Conservation (phyloP, 2,329 filamentous ascomycete genomes). For the Fusarium tupiense region DNA sequence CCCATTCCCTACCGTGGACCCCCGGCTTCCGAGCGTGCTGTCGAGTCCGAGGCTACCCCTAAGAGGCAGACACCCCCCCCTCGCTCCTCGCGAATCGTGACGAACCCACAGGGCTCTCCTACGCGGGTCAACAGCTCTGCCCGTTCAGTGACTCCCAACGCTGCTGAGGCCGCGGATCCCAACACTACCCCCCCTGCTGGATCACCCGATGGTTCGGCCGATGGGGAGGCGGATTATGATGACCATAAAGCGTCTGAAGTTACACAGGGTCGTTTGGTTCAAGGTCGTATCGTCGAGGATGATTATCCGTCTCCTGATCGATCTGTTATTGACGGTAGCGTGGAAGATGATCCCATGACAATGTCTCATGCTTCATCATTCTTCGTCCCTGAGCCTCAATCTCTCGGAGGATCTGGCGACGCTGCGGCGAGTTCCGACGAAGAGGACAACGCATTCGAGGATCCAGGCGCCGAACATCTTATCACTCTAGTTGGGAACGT, state of each 20-base stretch:
- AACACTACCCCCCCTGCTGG: conserved; percentile 36
- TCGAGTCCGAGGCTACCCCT: conserved; percentile 32
- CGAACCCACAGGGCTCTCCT: conserved; percentile 58
- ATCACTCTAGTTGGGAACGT: conserved; percentile 98
- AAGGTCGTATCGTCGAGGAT: conserved; percentile 95
- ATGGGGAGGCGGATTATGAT: conserved; percentile 66
- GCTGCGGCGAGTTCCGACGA: conserved; percentile 86
- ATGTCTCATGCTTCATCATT: conserved; percentile 83
- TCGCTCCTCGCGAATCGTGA: conserved; percentile 47
- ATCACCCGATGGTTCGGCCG: conserved; percentile 41
- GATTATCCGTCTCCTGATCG: conserved; percentile 83
- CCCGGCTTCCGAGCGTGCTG: conserved; percentile 29
- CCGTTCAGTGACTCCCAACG: conserved; percentile 20
- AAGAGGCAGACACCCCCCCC: conserved; percentile 34
- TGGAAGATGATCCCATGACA: conserved; percentile 83
- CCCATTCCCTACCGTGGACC: conserved; percentile 35
- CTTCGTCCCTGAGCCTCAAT: conserved; percentile 74
- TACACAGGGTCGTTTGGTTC: conserved; percentile 87
- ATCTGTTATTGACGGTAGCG: conserved; percentile 73
- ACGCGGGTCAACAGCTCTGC: conserved; percentile 44
- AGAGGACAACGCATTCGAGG: conserved; percentile 87
- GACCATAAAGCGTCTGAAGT: conserved; percentile 89
- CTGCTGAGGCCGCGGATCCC: conserved; percentile 17
- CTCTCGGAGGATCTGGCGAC: conserved; percentile 84
- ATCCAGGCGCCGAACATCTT: conserved; percentile 87